Evolutionary conservation across 305 asterid species (phyloP), one percentile per base, ranked within the genome.

Genomic region (Fraxinus greggii): DNA sequence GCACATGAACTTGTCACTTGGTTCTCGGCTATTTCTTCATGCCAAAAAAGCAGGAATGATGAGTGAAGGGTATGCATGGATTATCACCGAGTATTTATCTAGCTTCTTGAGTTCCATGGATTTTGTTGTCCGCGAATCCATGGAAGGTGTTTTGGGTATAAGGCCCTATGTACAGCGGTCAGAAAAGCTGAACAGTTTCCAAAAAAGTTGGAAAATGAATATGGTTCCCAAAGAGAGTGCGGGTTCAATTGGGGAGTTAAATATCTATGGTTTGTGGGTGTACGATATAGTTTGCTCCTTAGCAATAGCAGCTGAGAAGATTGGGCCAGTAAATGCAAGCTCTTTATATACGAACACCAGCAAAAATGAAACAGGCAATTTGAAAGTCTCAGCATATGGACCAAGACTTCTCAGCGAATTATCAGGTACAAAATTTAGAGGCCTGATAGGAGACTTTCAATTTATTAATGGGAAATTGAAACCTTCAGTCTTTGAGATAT

Each of bases 1-100:
- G 72, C 96, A 92, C 86, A 84, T 87, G 90, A 87, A 76, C 45
- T 84, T 90, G 12, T 76, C 80, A 2, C 90, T 92, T 10, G 97
- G 93, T 51, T 81, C 54, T 28, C 86, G 91, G 59, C 59, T 93
- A 21, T 92, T 93, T 82, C 33, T 69, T 63, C 88, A 88, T 4
- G 96, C 95, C 1, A 84, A 90, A 78, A 72, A 21, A 4, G 80
- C 78, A 0, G 89, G 91, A 36, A 75, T 89, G 78, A 92, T 90
- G 90, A 92, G 79, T 51, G 88, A 87, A 87, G 96, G 89, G 3
- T 89, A 87, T 51, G 96, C 92, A 1, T 93, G 97, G 97, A 72
- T 93, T 4, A 61, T 88, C 10, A 87, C 92, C 7, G 91, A 86
- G 69, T 82, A 92, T 32, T 21, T 90, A 13, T 90, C 96, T 2